phyloP scores from a whole-genome alignment of 2,329 filamentous ascomycete genomes.

The Fusarium phyllophilum region DNA sequence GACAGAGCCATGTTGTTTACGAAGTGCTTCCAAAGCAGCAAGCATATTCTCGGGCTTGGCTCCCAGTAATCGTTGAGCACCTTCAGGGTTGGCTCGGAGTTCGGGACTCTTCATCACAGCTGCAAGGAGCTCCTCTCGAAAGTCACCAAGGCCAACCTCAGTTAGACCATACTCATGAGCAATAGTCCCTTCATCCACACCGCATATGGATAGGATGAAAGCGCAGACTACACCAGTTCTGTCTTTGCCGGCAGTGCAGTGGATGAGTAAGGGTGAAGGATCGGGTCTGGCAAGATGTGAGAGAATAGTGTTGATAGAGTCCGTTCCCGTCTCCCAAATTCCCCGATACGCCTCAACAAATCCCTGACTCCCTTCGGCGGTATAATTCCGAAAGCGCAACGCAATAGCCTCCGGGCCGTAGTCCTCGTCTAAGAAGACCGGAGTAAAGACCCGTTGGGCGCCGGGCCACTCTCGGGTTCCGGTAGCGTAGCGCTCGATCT shows the following conservation, averaged over 20 bases:
- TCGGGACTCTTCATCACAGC: slow-evolving; percentile 62
- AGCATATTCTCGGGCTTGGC: slow-evolving; percentile 61
- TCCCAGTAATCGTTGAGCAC: slow-evolving; percentile 58
- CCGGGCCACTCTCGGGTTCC: slow-evolving; percentile 51
- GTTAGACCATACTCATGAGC: slow-evolving; percentile 76
- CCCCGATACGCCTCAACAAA: slow-evolving; percentile 72
- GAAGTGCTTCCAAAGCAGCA: slow-evolving; percentile 63
- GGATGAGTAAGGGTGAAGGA: slow-evolving; percentile 67
- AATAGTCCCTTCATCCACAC: slow-evolving; percentile 67
- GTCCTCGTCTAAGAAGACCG: slow-evolving; percentile 71
- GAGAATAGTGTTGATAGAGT: slow-evolving; percentile 63
- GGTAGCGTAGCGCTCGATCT: slow-evolving; percentile 61
- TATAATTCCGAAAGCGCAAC: slow-evolving; percentile 68
- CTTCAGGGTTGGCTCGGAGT: slow-evolving; percentile 57
- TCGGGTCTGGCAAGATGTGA: slow-evolving; percentile 61
- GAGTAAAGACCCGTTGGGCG: slow-evolving; percentile 64
- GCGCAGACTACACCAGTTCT: slow-evolving; percentile 77
- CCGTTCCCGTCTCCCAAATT: slow-evolving; percentile 65
- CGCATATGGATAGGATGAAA: slow-evolving; percentile 71
- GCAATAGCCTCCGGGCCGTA: slow-evolving; percentile 72
- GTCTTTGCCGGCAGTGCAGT: slow-evolving; percentile 83
- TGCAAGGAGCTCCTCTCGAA: slow-evolving; percentile 62
- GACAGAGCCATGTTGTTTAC: slow-evolving; percentile 68
- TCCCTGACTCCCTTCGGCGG: slow-evolving; percentile 63
- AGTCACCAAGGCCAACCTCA: slow-evolving; percentile 66